Percentiles rank a stretch among this genome's conserved stretches.
Evolutionary conservation across 225 moss, liverwort and hornwort genomes (phyloP).

Genomic region (Bryum argenteum): DNA sequence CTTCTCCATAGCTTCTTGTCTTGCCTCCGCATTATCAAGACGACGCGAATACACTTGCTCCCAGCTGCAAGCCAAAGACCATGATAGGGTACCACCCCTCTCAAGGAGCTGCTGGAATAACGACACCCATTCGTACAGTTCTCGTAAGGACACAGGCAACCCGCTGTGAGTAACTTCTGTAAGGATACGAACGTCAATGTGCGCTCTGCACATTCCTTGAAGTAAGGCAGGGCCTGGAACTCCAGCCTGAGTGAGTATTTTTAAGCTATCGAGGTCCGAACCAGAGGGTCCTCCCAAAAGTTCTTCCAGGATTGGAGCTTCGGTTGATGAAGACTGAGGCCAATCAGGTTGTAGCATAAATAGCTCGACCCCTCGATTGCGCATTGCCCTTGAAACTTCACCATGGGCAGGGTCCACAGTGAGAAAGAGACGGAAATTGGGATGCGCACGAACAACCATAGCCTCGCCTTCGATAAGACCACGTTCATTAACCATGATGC

Average conservation of each 20-base stretch:
- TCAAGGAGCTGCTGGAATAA: slow-evolving; percentile 85
- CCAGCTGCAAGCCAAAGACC: slow-evolving; percentile 92
- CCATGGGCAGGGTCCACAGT: slow-evolving; percentile 90
- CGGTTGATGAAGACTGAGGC: slow-evolving; percentile 35
- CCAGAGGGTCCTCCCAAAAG: slow-evolving; percentile 46
- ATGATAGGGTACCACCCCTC: slow-evolving; percentile 69
- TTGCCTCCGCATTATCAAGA: slow-evolving; percentile 58
- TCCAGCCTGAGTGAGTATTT: slow-evolving; percentile 72
- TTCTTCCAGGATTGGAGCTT: slow-evolving; percentile 46
- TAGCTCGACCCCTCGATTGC: slow-evolving; percentile 92
- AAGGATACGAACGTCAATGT: slow-evolving; percentile 59
- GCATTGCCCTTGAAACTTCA: slow-evolving; percentile 97
- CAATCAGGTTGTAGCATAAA: slow-evolving; percentile 81
- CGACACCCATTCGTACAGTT: slow-evolving; percentile 85
- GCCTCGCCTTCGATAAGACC: slow-evolving; percentile 89
- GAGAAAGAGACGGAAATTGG: slow-evolving; percentile 93
- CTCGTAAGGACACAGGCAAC: slow-evolving; percentile 66
- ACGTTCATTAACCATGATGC: slow-evolving; percentile 93
- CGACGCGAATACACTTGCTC: slow-evolving; percentile 81
- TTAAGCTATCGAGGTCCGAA: slow-evolving; percentile 59
- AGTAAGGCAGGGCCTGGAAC: slow-evolving; percentile 69
- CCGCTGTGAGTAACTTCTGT: slow-evolving; percentile 57
- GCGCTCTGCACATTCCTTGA: slow-evolving; percentile 78
- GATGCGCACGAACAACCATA: slow-evolving; percentile 86
- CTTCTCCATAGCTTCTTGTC: slow-evolving; percentile 66